Evolutionary conservation across 2,329 filamentous ascomycete genomes (phyloP), one percentile per base, ranked within the genome.

Genomic region (Exophiala spinifera): DNA sequence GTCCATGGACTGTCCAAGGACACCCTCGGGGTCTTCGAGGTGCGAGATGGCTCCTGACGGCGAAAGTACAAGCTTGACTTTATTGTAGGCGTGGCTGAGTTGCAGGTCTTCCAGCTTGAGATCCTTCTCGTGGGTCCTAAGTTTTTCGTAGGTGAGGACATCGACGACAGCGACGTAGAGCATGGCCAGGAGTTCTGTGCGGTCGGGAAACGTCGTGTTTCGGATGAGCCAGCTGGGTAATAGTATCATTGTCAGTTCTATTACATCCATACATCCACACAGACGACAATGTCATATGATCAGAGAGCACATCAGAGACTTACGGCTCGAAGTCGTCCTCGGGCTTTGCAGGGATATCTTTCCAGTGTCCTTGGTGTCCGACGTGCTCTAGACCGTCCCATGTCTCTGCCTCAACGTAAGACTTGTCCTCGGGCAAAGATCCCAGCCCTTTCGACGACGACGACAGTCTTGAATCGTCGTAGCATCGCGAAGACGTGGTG

Each of bases 301-400:
- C 11, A 31, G 6, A 31, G 28, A 25, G 23, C 8, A 25, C 4
- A 4, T 25, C 6, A 1, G 28, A 17, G 15, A 70, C 72, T 53
- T 70, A 78, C 76, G 72, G 69, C 45, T 63, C 55, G 59, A 74
- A 78, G 23, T 60, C 52, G 66, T 79, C 70, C 13, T 65, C 63
- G 13, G 66, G 57, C 28, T 67, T 66, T 44, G 69, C 65, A 34
- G 70, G 69, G 19, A 68, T 56, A 39, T 74, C 64, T 34, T 60
- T 65, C 72, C 72, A 76, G 53, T 65, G 67, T 37, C 69, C 71
- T 44, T 75, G 64, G 55, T 76, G 74, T 5, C 84, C 84, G 31
- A 86, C 72, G 46, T 69, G 70, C 60, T 79, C 73, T 55, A 87
- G 66, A 0, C 76, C 78, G 49, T 80, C 70, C 77, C 79, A 81